Base-by-base conservation (phyloP, 768 basidiomycete species). In the Rhizopogon vulgaris region DNA sequence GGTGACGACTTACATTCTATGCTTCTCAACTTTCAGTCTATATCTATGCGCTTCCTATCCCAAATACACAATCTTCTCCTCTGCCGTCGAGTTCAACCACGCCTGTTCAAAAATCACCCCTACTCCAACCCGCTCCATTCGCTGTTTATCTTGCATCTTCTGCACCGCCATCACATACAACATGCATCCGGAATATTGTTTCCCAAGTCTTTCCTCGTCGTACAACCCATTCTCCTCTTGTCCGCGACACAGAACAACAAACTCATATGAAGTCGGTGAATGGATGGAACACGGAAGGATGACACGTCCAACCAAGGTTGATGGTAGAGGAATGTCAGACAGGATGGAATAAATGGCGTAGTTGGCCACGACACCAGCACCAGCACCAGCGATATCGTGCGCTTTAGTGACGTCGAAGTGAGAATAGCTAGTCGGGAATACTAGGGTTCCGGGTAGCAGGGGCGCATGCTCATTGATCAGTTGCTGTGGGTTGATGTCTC, bases 121-220 rank as follows among this genome's bases (percentile, higher is more conserved):
- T 6, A 62, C 32, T 4, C 61, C 58, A 38, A 62, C 39, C 5
- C 61, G 61, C 47, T 62, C 61, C 10, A 62, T 18, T 9, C 51
- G 51, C 28, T 40, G 0, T 8, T 60, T 43, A 25, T 27, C 11
- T 1, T 50, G 36, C 36, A 28, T 41, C 10, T 37, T 14, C 14
- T 40, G 49, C 28, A 63, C 55, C 3, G 53, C 59, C 59, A 63
- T 56, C 2, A 63, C 61, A 28, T 63, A 54, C 48, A 63, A 28
- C 15, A 54, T 15, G 36, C 55, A 59, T 10, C 53, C 59, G 12
- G 52, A 42, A 38, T 58, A 58, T 18, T 9, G 17, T 12, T 49
- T 3, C 22, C 61, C 58, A 41, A 52, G 58, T 11, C 30, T 24
- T 1, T 6, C 14, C 34, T 58, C 53, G 15, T 63, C 53, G 24